phyloP scores from a whole-genome alignment of 192 early-diverging fungal species.

The Mortierella alpina region DNA sequence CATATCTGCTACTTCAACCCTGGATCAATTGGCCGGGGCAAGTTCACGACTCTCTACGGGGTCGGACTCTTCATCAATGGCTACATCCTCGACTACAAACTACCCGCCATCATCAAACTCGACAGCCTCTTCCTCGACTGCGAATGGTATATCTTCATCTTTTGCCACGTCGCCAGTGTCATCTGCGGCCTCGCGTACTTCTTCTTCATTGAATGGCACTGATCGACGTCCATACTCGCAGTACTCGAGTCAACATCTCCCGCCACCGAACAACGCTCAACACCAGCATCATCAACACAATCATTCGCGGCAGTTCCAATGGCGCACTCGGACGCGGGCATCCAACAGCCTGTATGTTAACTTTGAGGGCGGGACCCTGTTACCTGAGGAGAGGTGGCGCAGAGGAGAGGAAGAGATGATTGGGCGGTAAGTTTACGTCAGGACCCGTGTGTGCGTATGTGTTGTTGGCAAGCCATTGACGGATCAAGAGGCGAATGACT shows the following conservation, averaged over 20 bases:
- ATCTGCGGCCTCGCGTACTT: not conserved
- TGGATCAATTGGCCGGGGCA: too few relatives aligned
- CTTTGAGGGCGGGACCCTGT: conserved; percentile 26
- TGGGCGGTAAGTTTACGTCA: conserved; percentile 14
- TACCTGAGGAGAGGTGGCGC: conserved; percentile 35
- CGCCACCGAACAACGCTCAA: not conserved
- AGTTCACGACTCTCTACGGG: too few relatives aligned
- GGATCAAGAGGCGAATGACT: too few relatives aligned
- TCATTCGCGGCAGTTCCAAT: not conserved
- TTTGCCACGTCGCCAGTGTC: too few relatives aligned
- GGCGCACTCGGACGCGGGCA: conserved; percentile 4
- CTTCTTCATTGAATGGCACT: not conserved
- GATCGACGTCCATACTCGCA: not conserved
- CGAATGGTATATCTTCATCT: not conserved
- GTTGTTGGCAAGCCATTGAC: too few relatives aligned
- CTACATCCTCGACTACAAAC: not conserved
- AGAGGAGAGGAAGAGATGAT: conserved; percentile 34
- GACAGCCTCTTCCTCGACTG: not conserved
- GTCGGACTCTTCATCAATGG: too few relatives aligned
- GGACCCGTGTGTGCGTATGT: not conserved
- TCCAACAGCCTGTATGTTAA: conserved; percentile 40
- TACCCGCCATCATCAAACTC: too few relatives aligned
- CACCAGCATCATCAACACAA: not conserved
- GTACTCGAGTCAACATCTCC: not conserved
- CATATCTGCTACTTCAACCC: too few relatives aligned